Base-by-base conservation (phyloP, 2,329 filamentous ascomycete species). In the Fusarium aywerte region DNA sequence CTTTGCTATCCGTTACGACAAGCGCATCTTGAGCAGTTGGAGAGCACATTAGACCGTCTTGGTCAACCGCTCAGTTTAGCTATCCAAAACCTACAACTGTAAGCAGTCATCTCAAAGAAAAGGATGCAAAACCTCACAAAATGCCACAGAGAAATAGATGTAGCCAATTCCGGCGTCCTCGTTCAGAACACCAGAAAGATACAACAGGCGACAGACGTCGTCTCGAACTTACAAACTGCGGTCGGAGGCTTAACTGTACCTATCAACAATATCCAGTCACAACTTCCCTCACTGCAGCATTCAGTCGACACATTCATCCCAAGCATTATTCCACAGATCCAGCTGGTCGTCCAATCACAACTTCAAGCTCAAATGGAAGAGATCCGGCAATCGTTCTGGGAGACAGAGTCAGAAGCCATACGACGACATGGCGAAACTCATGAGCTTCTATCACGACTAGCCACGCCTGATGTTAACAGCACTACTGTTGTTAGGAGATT, bases 381-480 rank as follows among this genome's bases (percentile, higher is more conserved):
- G 2, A 23, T 57, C 3, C 11, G 11, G 10, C 23, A 23, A 13
- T 25, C 15, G 0, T 7, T 52, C 3, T 18, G 25, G 10, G 11
- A 29, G 3, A 10, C 11, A 12, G 29, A 52, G 31, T 23, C 31
- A 10, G 5, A 29, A 20, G 21, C 53, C 5, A 1, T 23, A 1
- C 23, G 13, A 5, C 31, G 29, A 6, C 7, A 57, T 7, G 4
- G 7, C 3, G 5, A n/a, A n/a, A 42, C 9, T 15, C 42, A 11
- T 1, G 45, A 51, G 9, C 12, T 52, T 2, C 2, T 57, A 1
- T 52, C 53, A 3, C 21, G 16, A 4, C 18, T 52, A 3, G 6
- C 6, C 5, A 29, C 33, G 0, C n/a, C 33, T 9, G 1, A 16
- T 7, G 1, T 1, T 3, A 23, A 21, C 2, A n/a, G 7, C 2